Evolutionary conservation across 1,284 basidiomycete species (phyloP), one percentile per base, ranked within the genome.

Genomic region (Ustilago curta): DNA sequence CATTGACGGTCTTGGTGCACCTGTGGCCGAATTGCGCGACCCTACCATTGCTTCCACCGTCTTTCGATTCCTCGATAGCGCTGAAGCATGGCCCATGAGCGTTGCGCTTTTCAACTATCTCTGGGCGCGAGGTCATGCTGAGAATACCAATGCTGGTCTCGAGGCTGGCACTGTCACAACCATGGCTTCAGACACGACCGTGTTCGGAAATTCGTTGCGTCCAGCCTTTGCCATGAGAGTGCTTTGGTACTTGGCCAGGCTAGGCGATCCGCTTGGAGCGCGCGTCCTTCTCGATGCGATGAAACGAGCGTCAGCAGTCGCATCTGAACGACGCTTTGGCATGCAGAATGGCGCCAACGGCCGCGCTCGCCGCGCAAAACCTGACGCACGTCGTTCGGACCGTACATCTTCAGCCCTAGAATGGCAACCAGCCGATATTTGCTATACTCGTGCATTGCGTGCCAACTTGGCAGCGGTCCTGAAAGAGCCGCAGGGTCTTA

Each of bases 71-170:
- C 45, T 74, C 2, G 14, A 47, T 4, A n/a, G 6, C 23, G 27
- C 35, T 8, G 35, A 37, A 3, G 8, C 43, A 2, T 53, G 58
- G 58, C 53, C 62, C 8, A 23, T 56, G 14, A 45, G 8, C 29
- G 16, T 66, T 7, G 59, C 65, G 14, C 51, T 74, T 16, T 74
- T 74, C 66, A 70, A 74, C 44, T 74, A 69, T 45, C 42, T 74
- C 7, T 74, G 71, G 71, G 50, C 62, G 21, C 48, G 48, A 45
- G 45, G 42, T 4, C 52, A 62, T 19, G 54, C 55, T 18, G 53
- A 67, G 23, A 19, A 62, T 11, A n/a, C 44, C 8, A 31, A 16
- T 8, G 45, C 52, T 8, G 27, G 27, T 12, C 23, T 27, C 19
- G 45, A 55, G 21, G n/a, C 44, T 11, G 44, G 54, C 16, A 23